Percentiles rank a stretch among this genome's conserved stretches.
Conservation (phyloP, 176 grass and related monocot genomes). For the Aegilops umbellulata region DNA sequence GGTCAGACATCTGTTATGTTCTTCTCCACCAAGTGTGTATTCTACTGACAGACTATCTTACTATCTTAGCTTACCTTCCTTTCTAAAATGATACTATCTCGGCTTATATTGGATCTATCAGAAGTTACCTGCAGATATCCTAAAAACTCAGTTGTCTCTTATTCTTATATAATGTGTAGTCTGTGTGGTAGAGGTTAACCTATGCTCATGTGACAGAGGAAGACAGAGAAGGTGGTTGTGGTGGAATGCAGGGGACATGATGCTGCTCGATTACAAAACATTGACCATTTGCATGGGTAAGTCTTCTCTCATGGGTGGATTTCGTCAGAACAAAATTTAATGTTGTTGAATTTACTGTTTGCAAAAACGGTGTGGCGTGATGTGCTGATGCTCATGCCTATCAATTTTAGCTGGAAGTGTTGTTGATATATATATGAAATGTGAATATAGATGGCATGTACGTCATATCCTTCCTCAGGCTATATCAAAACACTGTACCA, state of each 20-base stretch:
- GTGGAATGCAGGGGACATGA: conserved; percentile 98
- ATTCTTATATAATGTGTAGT: background rate
- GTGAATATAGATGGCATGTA: background rate
- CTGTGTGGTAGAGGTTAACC: background rate
- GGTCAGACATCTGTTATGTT: conserved; percentile 43
- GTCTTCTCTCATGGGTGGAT: conserved; percentile 9
- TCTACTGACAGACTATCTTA: background rate
- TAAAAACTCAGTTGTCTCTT: background rate
- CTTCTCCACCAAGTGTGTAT: conserved; percentile 19
- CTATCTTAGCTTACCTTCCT: background rate
- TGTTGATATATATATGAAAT: background rate
- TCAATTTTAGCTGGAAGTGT: background rate
- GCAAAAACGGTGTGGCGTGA: background rate
- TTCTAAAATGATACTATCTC: background rate
- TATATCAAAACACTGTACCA: background rate
- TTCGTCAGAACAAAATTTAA: conserved; percentile 19
- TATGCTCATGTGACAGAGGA: conserved; percentile 56
- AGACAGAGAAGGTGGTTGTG: conserved; percentile 66
- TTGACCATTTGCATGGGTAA: conserved; percentile 86
- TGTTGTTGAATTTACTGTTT: background rate
- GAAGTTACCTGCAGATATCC: background rate
- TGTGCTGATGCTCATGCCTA: background rate
- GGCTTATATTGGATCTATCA: conserved; percentile 8
- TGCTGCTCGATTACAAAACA: conserved; percentile 82
- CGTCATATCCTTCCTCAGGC: background rate